phyloP scores from a whole-genome alignment of 164 flowering plant genomes.

The Akebia trifoliata region DNA sequence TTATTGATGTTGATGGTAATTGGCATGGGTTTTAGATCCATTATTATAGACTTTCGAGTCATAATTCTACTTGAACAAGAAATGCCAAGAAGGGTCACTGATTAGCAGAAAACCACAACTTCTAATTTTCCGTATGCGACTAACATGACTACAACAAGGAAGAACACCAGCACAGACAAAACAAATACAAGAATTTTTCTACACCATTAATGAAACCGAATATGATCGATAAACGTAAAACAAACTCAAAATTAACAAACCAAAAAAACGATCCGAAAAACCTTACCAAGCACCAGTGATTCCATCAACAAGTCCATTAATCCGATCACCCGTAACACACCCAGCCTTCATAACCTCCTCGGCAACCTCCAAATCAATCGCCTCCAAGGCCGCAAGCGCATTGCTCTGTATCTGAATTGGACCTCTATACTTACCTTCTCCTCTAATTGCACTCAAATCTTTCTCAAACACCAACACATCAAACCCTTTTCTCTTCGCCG shows the following conservation, averaged over 20 bases:
- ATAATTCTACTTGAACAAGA: too few relatives aligned
- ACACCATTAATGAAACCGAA: background rate
- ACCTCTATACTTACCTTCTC: conserved; percentile 95
- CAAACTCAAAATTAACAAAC: background rate
- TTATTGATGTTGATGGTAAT: too few relatives aligned
- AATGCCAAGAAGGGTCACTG: too few relatives aligned
- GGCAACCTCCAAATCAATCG: conserved; percentile 86
- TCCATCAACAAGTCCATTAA: conserved; percentile 96
- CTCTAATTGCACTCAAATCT: conserved; percentile 90
- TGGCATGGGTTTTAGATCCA: too few relatives aligned
- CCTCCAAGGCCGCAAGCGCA: conserved; percentile 94
- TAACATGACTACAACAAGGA: too few relatives aligned
- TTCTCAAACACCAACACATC: conserved; percentile 93
- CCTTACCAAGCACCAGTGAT: conserved; percentile 84
- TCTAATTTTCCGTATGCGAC: too few relatives aligned
- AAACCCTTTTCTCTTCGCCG: conserved; percentile 82
- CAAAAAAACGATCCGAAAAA: background rate
- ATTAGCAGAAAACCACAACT: too few relatives aligned
- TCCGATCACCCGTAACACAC: conserved; percentile 85
- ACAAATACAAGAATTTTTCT: too few relatives aligned
- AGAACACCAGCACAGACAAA: too few relatives aligned
- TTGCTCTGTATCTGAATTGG: conserved; percentile 98
- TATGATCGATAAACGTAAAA: background rate
- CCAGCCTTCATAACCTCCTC: conserved; percentile 84
- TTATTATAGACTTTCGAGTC: too few relatives aligned